A percentile compares a stretch with the other conserved stretches of the same genome.
Conservation (phyloP, 495 filamentous ascomycete species). For the Lasiosphaeris hirsuta region DNA sequence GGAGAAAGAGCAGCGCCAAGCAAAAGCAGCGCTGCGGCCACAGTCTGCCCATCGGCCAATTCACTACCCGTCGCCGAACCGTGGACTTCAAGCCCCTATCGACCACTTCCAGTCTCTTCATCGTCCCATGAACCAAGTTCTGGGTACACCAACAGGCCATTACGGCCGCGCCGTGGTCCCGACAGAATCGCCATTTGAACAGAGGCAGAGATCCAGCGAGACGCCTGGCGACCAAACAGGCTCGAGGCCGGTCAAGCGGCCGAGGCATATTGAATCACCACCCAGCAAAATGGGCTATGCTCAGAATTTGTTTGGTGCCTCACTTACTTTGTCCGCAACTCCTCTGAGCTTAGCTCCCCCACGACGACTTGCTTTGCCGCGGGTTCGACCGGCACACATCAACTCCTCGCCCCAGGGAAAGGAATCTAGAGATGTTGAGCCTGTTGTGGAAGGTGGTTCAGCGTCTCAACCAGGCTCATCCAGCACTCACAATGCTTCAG, state of each 20-base stretch:
- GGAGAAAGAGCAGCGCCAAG: constrained; percentile 45
- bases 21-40: constrained; percentile 30
- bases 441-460: neutral
- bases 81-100: neutral
- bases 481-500: no score
- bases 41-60: constrained; percentile 9
- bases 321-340: constrained; percentile 40
- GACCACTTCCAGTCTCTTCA: constrained; percentile 37
- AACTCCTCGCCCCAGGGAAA: constrained; percentile 12
- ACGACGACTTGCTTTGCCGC: constrained; percentile 16
- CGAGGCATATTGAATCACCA: constrained; percentile 32
- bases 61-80: constrained; percentile 6
- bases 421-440: neutral
- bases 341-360: constrained; percentile 35
- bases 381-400: neutral
- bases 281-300: constrained; percentile 50
- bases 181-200: constrained; percentile 49
- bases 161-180: constrained; percentile 49
- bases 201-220: constrained; percentile 32
- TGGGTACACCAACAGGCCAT: constrained; percentile 48
- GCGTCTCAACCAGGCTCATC: no score
- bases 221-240: constrained; percentile 13
- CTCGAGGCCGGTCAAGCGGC: constrained; percentile 34
- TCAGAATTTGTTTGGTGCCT: constrained; percentile 49
- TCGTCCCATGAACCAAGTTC: constrained; percentile 42